These are phyloP conservation scores for Carex pumila DNA, from an alignment of 176 grass and related monocot genomes.

Conservation along the genomic window DNA sequence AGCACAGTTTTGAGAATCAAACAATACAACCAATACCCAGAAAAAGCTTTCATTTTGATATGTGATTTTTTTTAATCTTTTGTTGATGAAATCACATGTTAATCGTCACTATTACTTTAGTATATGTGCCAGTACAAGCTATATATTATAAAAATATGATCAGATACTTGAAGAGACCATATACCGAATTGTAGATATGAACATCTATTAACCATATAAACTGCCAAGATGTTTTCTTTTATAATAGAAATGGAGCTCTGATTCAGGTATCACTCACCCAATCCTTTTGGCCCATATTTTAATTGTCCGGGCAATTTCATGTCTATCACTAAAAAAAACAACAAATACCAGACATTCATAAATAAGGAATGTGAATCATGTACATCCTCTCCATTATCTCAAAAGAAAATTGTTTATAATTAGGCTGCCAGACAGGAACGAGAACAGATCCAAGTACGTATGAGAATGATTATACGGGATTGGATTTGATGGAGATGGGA, in stretches of 20 bases:
- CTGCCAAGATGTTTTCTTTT: constrained; percentile 17
- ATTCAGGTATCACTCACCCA: constrained; percentile 16
- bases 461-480: no score
- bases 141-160: background rate
- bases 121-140: background rate
- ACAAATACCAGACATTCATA: background rate
- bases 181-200: background rate
- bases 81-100: background rate
- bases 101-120: background rate
- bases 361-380: background rate
- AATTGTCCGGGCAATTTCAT: constrained; percentile 11
- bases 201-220: constrained; percentile 24
- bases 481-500: no score
- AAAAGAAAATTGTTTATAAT: no score
- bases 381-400: no score
- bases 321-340: background rate
- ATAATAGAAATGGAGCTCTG: constrained; percentile 19
- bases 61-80: background rate
- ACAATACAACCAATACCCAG: background rate
- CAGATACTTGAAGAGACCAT: background rate
- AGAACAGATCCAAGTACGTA: no score
- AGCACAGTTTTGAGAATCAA: background rate
- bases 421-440: no score
- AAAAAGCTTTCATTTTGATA: background rate
- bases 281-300: constrained; percentile 12